Percentiles rank a stretch among this genome's conserved stretches.
Evolutionary conservation across 2,329 filamentous ascomycete species (phyloP).

Genomic region (Zymoseptoria tritici): DNA sequence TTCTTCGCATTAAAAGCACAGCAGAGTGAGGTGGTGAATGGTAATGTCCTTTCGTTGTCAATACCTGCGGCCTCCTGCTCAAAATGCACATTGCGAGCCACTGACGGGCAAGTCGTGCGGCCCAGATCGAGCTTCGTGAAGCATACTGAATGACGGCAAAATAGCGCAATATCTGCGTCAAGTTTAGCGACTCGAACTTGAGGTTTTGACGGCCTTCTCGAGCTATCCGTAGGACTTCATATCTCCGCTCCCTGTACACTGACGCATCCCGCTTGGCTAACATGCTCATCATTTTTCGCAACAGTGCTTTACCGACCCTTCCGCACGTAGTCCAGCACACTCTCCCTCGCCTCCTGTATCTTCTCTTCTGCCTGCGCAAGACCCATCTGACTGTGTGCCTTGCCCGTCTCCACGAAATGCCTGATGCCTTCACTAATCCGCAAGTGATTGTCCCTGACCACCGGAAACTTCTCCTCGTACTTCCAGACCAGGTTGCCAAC

Average conservation of each 20-base stretch:
- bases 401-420: slow-evolving; percentile 64
- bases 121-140: no score
- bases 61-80: no score
- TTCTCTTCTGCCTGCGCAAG: slow-evolving; percentile 71
- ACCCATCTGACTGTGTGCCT: slow-evolving; percentile 64
- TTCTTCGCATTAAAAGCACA: neutral
- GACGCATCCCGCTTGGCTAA: no score
- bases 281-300: neutral
- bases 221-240: neutral
- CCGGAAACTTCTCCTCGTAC: slow-evolving; percentile 85
- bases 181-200: no score
- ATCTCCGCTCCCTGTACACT: neutral
- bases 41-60: no score
- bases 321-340: slow-evolving; percentile 81
- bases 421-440: slow-evolving; percentile 60
- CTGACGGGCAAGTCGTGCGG: no score
- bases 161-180: no score
- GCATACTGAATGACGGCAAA: no score
- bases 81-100: no score
- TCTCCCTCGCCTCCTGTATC: slow-evolving; percentile 66
- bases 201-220: neutral
- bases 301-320: slow-evolving; percentile 51
- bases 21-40: no score
- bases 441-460: slow-evolving; percentile 72
- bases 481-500: slow-evolving; percentile 79